Conservation (phyloP, 2,329 filamentous ascomycete genomes). For the Arachnomyces sp. region DNA sequence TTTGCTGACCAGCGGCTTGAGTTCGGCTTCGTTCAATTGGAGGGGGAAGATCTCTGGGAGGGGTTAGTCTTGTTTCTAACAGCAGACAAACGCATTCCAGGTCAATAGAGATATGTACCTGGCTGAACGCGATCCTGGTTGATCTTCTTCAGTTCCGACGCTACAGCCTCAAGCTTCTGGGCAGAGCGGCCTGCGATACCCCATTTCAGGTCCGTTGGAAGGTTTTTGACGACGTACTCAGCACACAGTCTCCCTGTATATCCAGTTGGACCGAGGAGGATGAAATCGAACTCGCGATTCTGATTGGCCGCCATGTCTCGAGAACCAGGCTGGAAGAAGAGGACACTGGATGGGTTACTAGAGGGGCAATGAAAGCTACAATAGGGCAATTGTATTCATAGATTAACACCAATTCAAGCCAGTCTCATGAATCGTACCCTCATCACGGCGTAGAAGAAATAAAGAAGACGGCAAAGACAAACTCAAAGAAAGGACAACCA, state of each 20-base stretch:
- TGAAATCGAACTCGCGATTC: slow-evolving; percentile 52
- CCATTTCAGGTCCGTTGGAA: slow-evolving; percentile 76
- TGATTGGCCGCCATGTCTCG: slow-evolving; percentile 7
- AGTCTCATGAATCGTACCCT: background rate
- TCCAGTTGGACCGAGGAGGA: slow-evolving; percentile 63
- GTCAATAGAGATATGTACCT: slow-evolving; percentile 40
- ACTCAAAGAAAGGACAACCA: too few species aligned
- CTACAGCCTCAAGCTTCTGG: slow-evolving; percentile 62
- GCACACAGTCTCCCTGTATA: slow-evolving; percentile 74
- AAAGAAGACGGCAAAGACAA: background rate
- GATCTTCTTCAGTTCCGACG: slow-evolving; percentile 55
- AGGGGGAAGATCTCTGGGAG: slow-evolving; percentile 36
- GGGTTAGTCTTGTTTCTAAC: background rate
- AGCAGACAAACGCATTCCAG: slow-evolving; percentile 8
- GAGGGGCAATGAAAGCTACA: background rate
- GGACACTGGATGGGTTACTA: background rate
- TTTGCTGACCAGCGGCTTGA: slow-evolving; percentile 45
- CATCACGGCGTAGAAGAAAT: background rate
- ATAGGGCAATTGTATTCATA: background rate
- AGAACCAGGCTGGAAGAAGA: too few species aligned
- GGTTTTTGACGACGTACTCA: slow-evolving; percentile 61
- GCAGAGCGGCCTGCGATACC: slow-evolving; percentile 76
- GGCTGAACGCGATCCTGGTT: slow-evolving; percentile 64
- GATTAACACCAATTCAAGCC: background rate
- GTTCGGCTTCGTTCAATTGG: slow-evolving; percentile 42